Percentiles rank a stretch among this genome's conserved stretches.
Evolutionary conservation across 768 basidiomycete genomes (phyloP).

Genomic region (Phylloporus rhodoxanthus): DNA sequence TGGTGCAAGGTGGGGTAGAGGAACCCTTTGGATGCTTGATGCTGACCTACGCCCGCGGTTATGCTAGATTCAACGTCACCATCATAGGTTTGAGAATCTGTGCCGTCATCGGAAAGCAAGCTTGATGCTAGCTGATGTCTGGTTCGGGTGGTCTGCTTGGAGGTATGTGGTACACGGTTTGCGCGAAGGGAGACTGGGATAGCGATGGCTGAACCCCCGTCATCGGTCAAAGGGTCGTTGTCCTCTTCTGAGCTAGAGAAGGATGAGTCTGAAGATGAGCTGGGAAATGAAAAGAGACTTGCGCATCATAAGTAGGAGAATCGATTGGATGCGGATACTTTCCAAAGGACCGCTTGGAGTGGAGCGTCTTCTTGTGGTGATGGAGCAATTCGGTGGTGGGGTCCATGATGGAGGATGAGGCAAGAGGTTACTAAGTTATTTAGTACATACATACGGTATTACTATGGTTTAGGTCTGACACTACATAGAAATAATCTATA

Average conservation of each 20-base stretch:
- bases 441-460: no score
- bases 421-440: neutral
- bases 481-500: no score
- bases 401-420: slow-evolving; percentile 16
- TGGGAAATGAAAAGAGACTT: slow-evolving; percentile 18
- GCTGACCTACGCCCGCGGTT: slow-evolving; percentile 47
- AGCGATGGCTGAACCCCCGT: slow-evolving; percentile 50
- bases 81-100: slow-evolving; percentile 86
- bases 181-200: slow-evolving; percentile 30
- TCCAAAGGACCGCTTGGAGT: slow-evolving; percentile 61
- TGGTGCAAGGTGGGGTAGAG: slow-evolving; percentile 32
- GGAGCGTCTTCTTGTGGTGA: slow-evolving; percentile 31
- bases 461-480: no score
- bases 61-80: slow-evolving; percentile 82
- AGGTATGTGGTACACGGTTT: slow-evolving; percentile 21
- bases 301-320: slow-evolving; percentile 77
- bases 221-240: slow-evolving; percentile 82
- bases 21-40: slow-evolving; percentile 25
- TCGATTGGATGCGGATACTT: slow-evolving; percentile 58
- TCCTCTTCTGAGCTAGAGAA: slow-evolving; percentile 72
- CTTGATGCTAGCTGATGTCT: slow-evolving; percentile 53
- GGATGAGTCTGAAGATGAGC: neutral
- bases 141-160: slow-evolving; percentile 22
- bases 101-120: slow-evolving; percentile 61
- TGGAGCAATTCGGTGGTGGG: slow-evolving; percentile 20